Conservation (phyloP, 345 rosid genomes). For the Hibiscus trionum region DNA sequence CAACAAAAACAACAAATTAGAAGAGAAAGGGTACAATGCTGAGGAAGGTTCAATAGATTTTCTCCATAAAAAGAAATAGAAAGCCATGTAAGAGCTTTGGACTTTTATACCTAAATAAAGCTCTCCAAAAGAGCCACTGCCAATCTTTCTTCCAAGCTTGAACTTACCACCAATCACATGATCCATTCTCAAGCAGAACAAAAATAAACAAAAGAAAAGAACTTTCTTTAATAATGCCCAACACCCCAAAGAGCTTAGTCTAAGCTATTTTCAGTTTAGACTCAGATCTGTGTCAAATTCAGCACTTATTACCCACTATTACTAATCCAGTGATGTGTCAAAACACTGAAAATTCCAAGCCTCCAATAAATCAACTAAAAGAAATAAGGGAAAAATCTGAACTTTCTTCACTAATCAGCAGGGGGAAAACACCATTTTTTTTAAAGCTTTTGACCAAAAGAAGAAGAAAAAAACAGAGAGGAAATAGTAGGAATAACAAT, state of each 20-base stretch:
- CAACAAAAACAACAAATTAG: background rate
- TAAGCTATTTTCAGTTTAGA: background rate
- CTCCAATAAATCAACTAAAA: background rate
- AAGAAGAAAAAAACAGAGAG: background rate
- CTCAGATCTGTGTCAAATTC: too few species aligned
- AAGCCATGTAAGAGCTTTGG: background rate
- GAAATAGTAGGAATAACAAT: background rate
- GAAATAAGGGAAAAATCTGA: background rate
- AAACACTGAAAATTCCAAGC: background rate
- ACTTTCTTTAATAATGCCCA: background rate
- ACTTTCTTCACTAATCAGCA: constrained; percentile 3
- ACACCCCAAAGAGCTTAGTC: constrained; percentile 7
- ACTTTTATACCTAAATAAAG: constrained; percentile 52
- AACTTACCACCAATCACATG: constrained; percentile 53
- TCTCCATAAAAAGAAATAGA: background rate
- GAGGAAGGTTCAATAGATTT: background rate
- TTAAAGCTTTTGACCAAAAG: background rate
- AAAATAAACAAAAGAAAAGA: background rate
- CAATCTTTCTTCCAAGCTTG: constrained; percentile 74
- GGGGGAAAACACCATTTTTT: background rate
- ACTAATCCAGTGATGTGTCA: background rate
- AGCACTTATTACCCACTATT: background rate
- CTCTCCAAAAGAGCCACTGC: constrained; percentile 77
- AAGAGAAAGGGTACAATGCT: background rate
- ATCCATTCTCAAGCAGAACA: constrained; percentile 35